Evolutionary conservation across 768 basidiomycete genomes (phyloP), one percentile per base, ranked within the genome.

Genomic region (Boletus rufocinnamomeus): DNA sequence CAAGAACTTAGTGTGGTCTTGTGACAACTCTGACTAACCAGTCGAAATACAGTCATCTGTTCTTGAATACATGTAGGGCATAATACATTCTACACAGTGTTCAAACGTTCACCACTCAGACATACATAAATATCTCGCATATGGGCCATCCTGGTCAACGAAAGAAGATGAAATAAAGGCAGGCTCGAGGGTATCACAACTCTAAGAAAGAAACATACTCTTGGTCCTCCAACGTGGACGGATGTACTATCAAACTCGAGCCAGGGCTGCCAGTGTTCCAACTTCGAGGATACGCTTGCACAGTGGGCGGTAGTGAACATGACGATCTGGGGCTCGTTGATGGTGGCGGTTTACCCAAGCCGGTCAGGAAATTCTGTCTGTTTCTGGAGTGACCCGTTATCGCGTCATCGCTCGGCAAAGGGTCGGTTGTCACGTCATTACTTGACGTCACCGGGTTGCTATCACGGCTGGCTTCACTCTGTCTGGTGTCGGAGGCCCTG

Each of bases 181-280:
- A 56, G n/a, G 1, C 13, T 6, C 17, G 10, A 14, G 16, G 30
- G 11, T n/a, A 7, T 66, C 52, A 65, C 11, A 70, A 35, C 4
- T 70, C 69, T 50, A 70, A 50, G 28, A 70, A 70, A 16, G 69
- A 70, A 17, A 70, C 56, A 57, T 65, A 69, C 32, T 71, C 63
- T 38, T 6, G 46, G 25, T 57, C 62, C 17, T 6, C 16, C 35
- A 41, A 43, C 23, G 47, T 7, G 14, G 57, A 27, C 28, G 52
- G 41, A 17, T 1, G 28, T 11, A 16, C 21, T 21, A 28, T 53
- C 5, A 17, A 37, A 19, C n/a, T 35, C 21, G 37, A 54, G 8
- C 25, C n/a, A n/a, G 30, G 13, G 16, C 43, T 50, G 13, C 10
- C 25, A 4, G 17, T 0, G 34, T 13, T 10, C 16, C 25, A 21